Evolutionary conservation across 2,329 filamentous ascomycete genomes (phyloP).

Genomic region (Tetracladium maxilliforme): DNA sequence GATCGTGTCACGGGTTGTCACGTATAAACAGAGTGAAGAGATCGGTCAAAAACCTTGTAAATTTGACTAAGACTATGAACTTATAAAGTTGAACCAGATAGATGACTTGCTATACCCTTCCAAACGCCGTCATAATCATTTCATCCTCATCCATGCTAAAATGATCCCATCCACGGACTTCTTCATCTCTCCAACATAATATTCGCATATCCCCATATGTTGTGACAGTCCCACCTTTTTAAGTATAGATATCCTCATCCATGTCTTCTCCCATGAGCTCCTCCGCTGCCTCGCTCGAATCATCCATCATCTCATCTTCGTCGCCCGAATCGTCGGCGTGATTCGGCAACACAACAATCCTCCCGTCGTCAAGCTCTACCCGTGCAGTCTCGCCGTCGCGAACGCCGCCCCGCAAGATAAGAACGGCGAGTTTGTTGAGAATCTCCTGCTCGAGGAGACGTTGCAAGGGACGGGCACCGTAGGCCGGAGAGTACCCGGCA

Average conservation of each 20-base stretch:
- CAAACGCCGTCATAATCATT: too few species aligned
- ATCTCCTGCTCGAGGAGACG: slow-evolving; percentile 95
- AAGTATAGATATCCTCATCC: slow-evolving; percentile 41
- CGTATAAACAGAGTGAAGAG: too few species aligned
- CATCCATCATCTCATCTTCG: slow-evolving; percentile 49
- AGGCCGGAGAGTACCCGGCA: slow-evolving; percentile 87
- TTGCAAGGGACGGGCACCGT: slow-evolving; percentile 78
- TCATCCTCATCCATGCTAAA: too few species aligned
- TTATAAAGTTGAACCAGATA: too few species aligned
- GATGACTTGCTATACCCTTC: too few species aligned
- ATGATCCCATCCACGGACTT: too few species aligned
- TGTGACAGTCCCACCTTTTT: slow-evolving; percentile 3
- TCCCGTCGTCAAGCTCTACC: slow-evolving; percentile 66
- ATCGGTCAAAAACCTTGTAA: too few species aligned
- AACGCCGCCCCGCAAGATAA: slow-evolving; percentile 76
- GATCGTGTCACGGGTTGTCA: too few species aligned
- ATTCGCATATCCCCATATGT: background rate
- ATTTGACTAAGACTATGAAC: too few species aligned
- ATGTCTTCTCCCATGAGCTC: slow-evolving; percentile 42
- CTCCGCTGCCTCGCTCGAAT: slow-evolving; percentile 35
- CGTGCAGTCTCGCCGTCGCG: slow-evolving; percentile 72
- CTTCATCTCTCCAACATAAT: too few species aligned
- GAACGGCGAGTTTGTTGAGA: slow-evolving; percentile 79
- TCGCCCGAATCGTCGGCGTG: slow-evolving; percentile 63
- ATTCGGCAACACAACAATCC: slow-evolving; percentile 71